Base-by-base conservation (phyloP, 2,329 filamentous ascomycete genomes). In the Pseudogymnoascus destructans region DNA sequence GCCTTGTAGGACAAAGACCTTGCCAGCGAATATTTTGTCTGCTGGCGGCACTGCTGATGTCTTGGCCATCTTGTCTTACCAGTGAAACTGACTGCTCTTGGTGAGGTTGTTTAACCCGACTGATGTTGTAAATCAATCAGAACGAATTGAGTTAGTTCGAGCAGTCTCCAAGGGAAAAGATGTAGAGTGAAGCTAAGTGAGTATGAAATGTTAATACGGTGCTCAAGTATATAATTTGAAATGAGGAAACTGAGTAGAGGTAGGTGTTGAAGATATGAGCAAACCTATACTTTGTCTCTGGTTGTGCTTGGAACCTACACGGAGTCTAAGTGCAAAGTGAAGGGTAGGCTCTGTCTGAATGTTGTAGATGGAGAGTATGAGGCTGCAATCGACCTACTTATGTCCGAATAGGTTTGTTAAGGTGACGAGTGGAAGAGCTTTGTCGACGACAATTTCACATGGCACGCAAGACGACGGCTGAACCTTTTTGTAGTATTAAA, bases 321-420 rank as follows among this genome's bases (percentile, higher is more conserved):
- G 85, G 3, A 91, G 81, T 69, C 87, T 85, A 19, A 92, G 83
- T 52, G 91, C 87, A 58, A 92, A 70, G 70, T 92, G 87, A 1
- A 92, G 78, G 0, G 87, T 91, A 0, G 83, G 87, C 69, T 92
- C 87, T 75, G 91, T 92, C 73, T 96, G 91, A 52, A 96, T 96
- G 77, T 96, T 96, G 82, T 96, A 96, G 71, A 95, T 91, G 55
- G 82, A 86, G 0, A 96, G 77, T 0, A 91, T 96, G 19, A 91
- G 87, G 55, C 91, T 91, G 66, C 95, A 90, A 71, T 95, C 89
- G 1, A 95, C 75, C 73, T 95, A 89, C 81, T 95, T 95, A 61
- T 89, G 89, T 55, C 89, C 89, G 63, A 95, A 95, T 70, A 95
- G 95, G 8, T 15, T 15, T 52, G 23, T 17, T 30, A 52, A 30